Percentiles rank a stretch among this genome's conserved stretches.
Evolutionary conservation across 352 stramenopile genomes (phyloP).

Genomic region (Elongisporangium senticosum): DNA sequence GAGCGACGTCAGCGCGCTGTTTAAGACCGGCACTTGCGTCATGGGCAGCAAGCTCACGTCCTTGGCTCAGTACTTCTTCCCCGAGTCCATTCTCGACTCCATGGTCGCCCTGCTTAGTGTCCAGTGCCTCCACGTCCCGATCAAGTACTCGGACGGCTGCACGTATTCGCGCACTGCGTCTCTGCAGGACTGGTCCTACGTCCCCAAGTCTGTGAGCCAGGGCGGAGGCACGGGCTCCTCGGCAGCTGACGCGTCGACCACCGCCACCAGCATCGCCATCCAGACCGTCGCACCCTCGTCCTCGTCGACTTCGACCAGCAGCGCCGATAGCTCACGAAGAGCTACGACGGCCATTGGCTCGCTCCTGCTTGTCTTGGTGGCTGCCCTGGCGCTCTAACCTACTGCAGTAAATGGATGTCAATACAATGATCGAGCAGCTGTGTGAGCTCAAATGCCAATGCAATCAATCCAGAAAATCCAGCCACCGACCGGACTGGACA

Average conservation of each 20-base stretch:
- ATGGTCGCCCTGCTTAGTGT: conserved; percentile 30
- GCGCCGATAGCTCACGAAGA: neutral
- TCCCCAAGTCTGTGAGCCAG: conserved; percentile 29
- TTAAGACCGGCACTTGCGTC: conserved; percentile 32
- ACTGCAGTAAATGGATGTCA: neutral
- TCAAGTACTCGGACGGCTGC: conserved; percentile 48
- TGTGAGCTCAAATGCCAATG: no score
- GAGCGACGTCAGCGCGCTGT: conserved; percentile 34
- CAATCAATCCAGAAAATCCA: neutral
- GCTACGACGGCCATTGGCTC: neutral
- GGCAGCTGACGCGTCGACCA: conserved; percentile 8
- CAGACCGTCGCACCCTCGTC: conserved; percentile 23
- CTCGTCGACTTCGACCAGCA: conserved; percentile 7
- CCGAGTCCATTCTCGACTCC: conserved; percentile 16
- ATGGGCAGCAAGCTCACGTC: conserved; percentile 35
- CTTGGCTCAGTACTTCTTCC: conserved; percentile 30
- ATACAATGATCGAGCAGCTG: neutral
- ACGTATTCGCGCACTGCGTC: conserved; percentile 35
- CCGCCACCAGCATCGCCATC: conserved; percentile 23
- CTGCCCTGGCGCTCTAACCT: neutral
- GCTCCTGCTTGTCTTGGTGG: neutral
- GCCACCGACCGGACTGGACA: neutral
- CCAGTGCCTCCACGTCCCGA: conserved; percentile 43
- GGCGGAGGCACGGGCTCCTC: conserved; percentile 8
- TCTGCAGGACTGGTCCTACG: conserved; percentile 46